Percentiles rank a stretch among this genome's conserved stretches.
Evolutionary conservation across 1,139 yeast genomes (phyloP).

Genomic region (Saccharomyces hybrid): DNA sequence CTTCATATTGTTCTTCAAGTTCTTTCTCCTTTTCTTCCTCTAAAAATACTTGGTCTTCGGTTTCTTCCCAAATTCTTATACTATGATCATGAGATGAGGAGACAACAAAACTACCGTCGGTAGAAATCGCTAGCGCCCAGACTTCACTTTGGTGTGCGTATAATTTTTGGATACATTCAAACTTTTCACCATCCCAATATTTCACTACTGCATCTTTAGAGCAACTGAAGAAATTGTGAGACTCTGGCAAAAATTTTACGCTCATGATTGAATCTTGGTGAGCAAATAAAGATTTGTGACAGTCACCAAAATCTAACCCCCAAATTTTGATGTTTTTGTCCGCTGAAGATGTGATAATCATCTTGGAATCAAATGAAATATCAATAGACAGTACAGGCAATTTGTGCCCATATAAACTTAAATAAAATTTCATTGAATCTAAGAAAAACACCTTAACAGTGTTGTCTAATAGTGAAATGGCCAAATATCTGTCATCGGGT

Average conservation of each 20-base stretch:
- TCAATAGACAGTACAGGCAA: conserved; percentile 87
- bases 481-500: conserved; percentile 68
- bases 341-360: conserved; percentile 87
- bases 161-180: conserved; percentile 82
- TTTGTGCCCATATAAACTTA: conserved; percentile 91
- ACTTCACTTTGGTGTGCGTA: conserved; percentile 89
- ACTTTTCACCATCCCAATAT: conserved; percentile 97
- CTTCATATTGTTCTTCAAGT: conserved; percentile 83
- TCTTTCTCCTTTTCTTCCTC: conserved; percentile 96
- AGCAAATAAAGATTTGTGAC: conserved; percentile 92
- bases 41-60: conserved; percentile 86
- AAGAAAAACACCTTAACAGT: conserved; percentile 88
- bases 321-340: conserved; percentile 95
- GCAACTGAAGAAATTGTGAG: conserved; percentile 83
- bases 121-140: conserved; percentile 78
- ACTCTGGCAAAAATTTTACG: conserved; percentile 72
- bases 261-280: conserved; percentile 93
- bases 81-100: conserved; percentile 94
- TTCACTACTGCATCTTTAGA: conserved; percentile 85
- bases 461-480: conserved; percentile 80
- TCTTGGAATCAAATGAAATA: conserved; percentile 78
- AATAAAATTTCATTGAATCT: conserved; percentile 77
- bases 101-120: conserved; percentile 63
- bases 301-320: conserved; percentile 98
- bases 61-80: conserved; percentile 82